These are phyloP conservation scores for Botrytis byssoidea DNA, from an alignment of 2,329 filamentous ascomycete species.

Conservation along the genomic window DNA sequence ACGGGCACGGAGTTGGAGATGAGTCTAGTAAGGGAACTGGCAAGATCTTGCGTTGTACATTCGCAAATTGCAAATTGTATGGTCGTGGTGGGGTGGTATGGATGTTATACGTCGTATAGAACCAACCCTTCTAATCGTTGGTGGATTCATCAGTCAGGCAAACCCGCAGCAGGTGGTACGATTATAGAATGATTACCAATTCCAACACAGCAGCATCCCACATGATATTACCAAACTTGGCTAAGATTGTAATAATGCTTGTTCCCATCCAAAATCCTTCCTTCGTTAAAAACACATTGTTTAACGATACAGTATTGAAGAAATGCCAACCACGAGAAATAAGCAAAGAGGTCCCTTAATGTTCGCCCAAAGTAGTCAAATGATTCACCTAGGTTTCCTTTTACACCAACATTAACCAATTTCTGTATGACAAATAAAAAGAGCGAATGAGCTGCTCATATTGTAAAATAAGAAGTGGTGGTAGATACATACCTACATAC, in stretches of 20 bases:
- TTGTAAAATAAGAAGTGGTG: not conserved
- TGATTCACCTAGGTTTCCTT: not conserved
- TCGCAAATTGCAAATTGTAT: not conserved
- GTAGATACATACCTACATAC: not conserved
- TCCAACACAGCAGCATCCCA: not conserved
- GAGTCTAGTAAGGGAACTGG: not conserved
- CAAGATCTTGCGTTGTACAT: not conserved
- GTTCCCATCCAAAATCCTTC: not conserved
- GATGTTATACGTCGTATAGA: constrained; percentile 6
- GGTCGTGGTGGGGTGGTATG: not conserved
- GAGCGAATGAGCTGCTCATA: not conserved
- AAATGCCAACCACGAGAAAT: not conserved
- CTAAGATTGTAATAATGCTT: not conserved
- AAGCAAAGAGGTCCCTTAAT: not conserved
- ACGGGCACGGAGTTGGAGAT: not conserved
- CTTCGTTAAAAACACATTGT: not conserved
- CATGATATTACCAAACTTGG: not conserved
- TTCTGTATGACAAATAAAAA: not conserved
- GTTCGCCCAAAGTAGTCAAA: not conserved
- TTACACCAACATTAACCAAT: not conserved
- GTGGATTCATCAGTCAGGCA: constrained; percentile 5
- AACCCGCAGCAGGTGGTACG: constrained; percentile 5
- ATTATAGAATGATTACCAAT: not conserved
- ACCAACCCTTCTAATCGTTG: constrained; percentile 5
- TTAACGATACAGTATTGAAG: not conserved